phyloP scores from a whole-genome alignment of 768 basidiomycete genomes.

The Termitomyces sp. region DNA sequence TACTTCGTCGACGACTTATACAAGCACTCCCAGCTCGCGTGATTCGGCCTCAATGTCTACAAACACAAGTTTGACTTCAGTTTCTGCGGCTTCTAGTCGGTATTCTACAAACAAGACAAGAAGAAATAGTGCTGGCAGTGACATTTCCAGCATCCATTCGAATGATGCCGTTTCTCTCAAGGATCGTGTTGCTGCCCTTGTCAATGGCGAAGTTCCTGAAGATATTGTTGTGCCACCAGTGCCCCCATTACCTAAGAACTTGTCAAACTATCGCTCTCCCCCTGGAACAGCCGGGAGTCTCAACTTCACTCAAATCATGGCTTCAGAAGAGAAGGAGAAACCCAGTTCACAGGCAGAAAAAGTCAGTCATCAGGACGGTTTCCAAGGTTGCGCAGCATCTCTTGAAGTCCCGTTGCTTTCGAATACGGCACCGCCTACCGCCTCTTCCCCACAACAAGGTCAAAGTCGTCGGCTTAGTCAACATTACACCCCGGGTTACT shows the following conservation, averaged over 20 bases:
- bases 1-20: slow-evolving; percentile 83
- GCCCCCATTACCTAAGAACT: slow-evolving; percentile 87
- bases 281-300: slow-evolving; percentile 55
- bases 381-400: slow-evolving; percentile 44
- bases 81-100: slow-evolving; percentile 67
- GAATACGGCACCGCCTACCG: slow-evolving; percentile 22
- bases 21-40: slow-evolving; percentile 78
- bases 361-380: slow-evolving; percentile 39
- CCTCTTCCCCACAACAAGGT: slow-evolving; percentile 17
- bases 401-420: slow-evolving; percentile 46
- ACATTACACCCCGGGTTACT: slow-evolving; percentile 30
- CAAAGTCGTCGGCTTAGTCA: slow-evolving; percentile 35
- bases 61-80: slow-evolving; percentile 73
- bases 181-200: slow-evolving; percentile 63
- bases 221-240: slow-evolving; percentile 82
- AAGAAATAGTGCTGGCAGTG: slow-evolving; percentile 85
- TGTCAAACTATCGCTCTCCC: slow-evolving; percentile 73
- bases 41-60: slow-evolving; percentile 84
- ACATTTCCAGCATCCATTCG: slow-evolving; percentile 74
- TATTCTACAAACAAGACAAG: slow-evolving; percentile 66
- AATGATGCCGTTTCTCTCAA: slow-evolving; percentile 59
- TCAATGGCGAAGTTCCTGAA: slow-evolving; percentile 56
- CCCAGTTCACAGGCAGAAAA: slow-evolving; percentile 38
- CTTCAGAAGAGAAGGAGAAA: slow-evolving; percentile 39
- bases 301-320: slow-evolving; percentile 40